These are phyloP conservation scores for Epichloe brachyelytri DNA, from an alignment of 2,329 filamentous ascomycete species.

Conservation along the genomic window DNA sequence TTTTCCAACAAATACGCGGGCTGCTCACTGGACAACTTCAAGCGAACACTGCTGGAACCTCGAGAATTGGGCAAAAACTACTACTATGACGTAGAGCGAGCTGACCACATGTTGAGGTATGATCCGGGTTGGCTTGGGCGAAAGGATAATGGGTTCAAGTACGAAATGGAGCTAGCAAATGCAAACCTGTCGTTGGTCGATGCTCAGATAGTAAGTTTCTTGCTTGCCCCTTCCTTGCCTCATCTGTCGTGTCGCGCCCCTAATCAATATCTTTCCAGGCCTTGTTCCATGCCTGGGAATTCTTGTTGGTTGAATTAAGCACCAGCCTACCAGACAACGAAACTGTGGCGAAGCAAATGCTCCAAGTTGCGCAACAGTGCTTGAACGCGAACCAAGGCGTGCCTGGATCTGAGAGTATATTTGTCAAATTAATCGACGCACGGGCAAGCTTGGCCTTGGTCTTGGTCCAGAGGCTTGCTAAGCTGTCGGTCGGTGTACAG, in stretches of 20 bases:
- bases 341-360: slow-evolving; percentile 53
- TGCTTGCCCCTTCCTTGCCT: slow-evolving; percentile 6
- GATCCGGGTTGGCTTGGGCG: slow-evolving; percentile 66
- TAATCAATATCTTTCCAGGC: slow-evolving; percentile 32
- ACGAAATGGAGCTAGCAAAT: slow-evolving; percentile 79
- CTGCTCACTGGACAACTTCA: slow-evolving; percentile 65
- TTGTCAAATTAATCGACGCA: slow-evolving; percentile 60
- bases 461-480: slow-evolving; percentile 66
- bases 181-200: slow-evolving; percentile 84
- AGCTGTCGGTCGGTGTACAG: slow-evolving; percentile 34
- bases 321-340: slow-evolving; percentile 41
- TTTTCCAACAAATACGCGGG: slow-evolving; percentile 66
- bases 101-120: slow-evolving; percentile 61
- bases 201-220: slow-evolving; percentile 61
- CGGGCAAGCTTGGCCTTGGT: slow-evolving; percentile 73
- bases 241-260: background rate
- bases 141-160: slow-evolving; percentile 59
- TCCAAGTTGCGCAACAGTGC: slow-evolving; percentile 64
- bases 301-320: slow-evolving; percentile 72
- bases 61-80: slow-evolving; percentile 61
- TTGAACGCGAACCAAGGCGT: slow-evolving; percentile 62
- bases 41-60: slow-evolving; percentile 55
- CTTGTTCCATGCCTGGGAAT: slow-evolving; percentile 81
- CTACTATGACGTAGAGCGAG: slow-evolving; percentile 71
- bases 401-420: slow-evolving; percentile 67